Base-by-base conservation (phyloP, 1,139 yeast species). In the Yarrowia galli region DNA sequence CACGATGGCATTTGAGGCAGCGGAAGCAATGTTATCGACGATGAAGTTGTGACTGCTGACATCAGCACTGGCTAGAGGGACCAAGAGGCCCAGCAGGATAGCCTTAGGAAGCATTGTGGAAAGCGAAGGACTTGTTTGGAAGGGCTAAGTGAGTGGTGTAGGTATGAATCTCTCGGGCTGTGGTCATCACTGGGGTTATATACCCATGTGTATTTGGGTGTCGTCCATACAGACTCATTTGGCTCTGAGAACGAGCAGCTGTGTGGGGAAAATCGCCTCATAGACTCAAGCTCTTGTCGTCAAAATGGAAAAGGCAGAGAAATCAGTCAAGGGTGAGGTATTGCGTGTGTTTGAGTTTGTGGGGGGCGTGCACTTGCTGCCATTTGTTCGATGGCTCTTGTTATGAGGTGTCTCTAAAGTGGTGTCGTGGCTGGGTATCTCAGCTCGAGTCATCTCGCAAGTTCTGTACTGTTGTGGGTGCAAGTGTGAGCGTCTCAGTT, bases 11-110 rank as follows among this genome's bases (percentile, higher is more conserved):
- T 53, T 53, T 13, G 60, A 53, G 18, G 60, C 60, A 3, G 32
- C 60, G 1, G 45, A 8, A 22, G 60, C 43, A 10, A 53, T 53
- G 15, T 53, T 18, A 13, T 53, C 60, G 15, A 36, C 60, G 13
- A 53, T 53, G 60, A 53, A 53, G 60, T 53, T 53, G 60, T 53
- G 43, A 12, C 43, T 53, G 60, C 32, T 36, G 32, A 53, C 60
- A 6, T 53, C 60, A 2, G 43, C 60, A n/a, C 32, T 36, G 32
- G 43, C 60, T 32, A 53, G 32, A 22, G 60, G 60, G 16, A 22
- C 60, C 32, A 53, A 45, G 2, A 53, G 43, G 3, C 43, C 60
- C 15, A 53, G 10, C 20, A 53, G 18, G n/a, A 53, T 16, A n/a
- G 60, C 60, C 22, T 54, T 54, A 36, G 60, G 60, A 28, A 23